A percentile compares a stretch with the other conserved stretches of the same genome.
Conservation (phyloP, 164 flowering plant genomes). For the Macadamia tetraphylla region DNA sequence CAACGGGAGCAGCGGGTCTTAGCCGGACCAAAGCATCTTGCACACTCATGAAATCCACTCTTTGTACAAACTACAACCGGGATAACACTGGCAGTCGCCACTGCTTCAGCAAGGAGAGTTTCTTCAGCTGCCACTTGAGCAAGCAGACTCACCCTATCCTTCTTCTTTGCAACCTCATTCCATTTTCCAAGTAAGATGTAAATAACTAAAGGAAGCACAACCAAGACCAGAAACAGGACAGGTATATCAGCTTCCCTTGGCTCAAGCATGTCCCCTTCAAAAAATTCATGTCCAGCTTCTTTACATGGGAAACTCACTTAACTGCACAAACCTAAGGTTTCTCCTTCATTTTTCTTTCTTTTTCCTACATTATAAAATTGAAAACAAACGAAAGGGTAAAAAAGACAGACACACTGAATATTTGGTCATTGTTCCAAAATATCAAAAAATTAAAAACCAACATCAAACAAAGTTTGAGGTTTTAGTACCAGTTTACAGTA, state of each 20-base stretch:
- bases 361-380: neutral
- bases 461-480: neutral
- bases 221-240: constrained; percentile 58
- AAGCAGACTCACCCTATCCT: constrained; percentile 59
- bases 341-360: neutral
- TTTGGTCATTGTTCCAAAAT: neutral
- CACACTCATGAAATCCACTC: constrained; percentile 51
- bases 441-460: neutral
- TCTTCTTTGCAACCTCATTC: constrained; percentile 61
- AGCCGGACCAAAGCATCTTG: constrained; percentile 69
- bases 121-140: constrained; percentile 73
- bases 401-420: neutral
- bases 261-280: constrained; percentile 77
- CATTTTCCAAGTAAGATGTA: constrained; percentile 84
- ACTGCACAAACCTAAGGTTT: constrained; percentile 3
- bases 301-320: constrained; percentile 12
- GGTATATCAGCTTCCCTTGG: constrained; percentile 86
- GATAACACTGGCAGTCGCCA: constrained; percentile 37
- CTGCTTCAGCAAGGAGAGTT: constrained; percentile 40
- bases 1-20: constrained; percentile 85
- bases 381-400: neutral
- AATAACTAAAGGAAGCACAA: constrained; percentile 71
- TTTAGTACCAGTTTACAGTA: neutral
- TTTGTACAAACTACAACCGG: constrained; percentile 34
- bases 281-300: constrained; percentile 66